Conservation (phyloP, 768 basidiomycete species). For the Pholiota conissans region DNA sequence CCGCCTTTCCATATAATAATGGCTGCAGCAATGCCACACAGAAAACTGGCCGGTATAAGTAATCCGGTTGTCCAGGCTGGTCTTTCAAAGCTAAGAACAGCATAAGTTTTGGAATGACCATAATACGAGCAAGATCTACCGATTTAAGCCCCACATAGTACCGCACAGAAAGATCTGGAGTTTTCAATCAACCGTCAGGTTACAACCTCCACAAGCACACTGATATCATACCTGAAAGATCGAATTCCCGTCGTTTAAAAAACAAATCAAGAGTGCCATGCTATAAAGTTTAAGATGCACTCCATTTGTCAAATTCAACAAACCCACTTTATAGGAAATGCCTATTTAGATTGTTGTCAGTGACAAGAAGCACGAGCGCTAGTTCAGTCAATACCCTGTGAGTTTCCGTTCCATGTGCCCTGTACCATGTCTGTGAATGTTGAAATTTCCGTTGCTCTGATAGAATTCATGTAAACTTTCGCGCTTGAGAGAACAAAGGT, state of each 20-base stretch:
- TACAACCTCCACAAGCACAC: neutral
- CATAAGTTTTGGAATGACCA: neutral
- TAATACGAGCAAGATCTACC: slow-evolving; percentile 33
- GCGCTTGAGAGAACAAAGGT: neutral
- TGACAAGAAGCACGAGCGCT: neutral
- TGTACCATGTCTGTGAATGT: slow-evolving; percentile 81
- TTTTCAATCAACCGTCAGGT: neutral
- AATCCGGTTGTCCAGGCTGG: slow-evolving; percentile 68
- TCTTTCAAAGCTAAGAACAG: slow-evolving; percentile 47
- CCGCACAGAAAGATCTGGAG: slow-evolving; percentile 63
- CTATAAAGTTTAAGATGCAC: slow-evolving; percentile 28
- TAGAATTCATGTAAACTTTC: neutral
- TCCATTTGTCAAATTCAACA: neutral
- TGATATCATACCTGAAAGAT: slow-evolving; percentile 61
- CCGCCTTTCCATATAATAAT: slow-evolving; percentile 77
- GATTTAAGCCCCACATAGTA: slow-evolving; percentile 79
- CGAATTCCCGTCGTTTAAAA: slow-evolving; percentile 75
- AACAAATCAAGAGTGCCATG: slow-evolving; percentile 70
- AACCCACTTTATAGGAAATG: slow-evolving; percentile 66
- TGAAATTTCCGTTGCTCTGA: slow-evolving; percentile 70
- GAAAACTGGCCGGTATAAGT: slow-evolving; percentile 72
- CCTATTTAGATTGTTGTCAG: slow-evolving; percentile 35
- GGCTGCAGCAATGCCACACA: slow-evolving; percentile 75
- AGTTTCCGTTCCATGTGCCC: slow-evolving; percentile 81
- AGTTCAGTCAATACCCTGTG: slow-evolving; percentile 64